phyloP scores from a whole-genome alignment of 768 basidiomycete genomes.

The Tulasnella sp. region DNA sequence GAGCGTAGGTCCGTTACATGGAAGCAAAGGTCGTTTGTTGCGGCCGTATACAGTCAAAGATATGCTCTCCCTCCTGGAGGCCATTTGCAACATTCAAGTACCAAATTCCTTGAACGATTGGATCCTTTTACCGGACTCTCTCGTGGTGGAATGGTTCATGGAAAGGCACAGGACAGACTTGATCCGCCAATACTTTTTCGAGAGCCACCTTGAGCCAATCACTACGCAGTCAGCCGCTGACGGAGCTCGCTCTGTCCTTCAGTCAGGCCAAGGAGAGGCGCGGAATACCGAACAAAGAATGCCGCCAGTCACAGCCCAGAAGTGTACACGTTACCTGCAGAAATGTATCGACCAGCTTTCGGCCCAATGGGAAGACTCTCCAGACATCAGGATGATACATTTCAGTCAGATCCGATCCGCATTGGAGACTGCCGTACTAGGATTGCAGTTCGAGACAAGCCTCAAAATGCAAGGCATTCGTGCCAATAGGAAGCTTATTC shows the following conservation, averaged over 20 bases:
- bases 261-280: neutral
- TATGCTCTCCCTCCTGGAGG: conserved; percentile 53
- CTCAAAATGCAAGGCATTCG: conserved; percentile 58
- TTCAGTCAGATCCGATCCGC: conserved; percentile 58
- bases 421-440: conserved; percentile 59
- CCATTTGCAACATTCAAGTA: conserved; percentile 50
- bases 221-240: neutral
- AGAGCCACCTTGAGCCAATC: conserved; percentile 45
- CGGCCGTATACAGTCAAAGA: conserved; percentile 50
- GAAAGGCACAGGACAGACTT: conserved; percentile 50
- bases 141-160: conserved; percentile 51
- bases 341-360: conserved; percentile 49
- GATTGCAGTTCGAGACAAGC: conserved; percentile 60
- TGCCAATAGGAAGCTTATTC: conserved; percentile 53
- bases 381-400: conserved; percentile 33
- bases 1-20: conserved; percentile 40
- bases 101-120: conserved; percentile 41
- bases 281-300: conserved; percentile 7
- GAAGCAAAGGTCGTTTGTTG: conserved; percentile 36
- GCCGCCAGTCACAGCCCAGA: conserved; percentile 31
- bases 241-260: neutral
- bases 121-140: conserved; percentile 61
- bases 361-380: conserved; percentile 41
- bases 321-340: conserved; percentile 53
- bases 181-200: conserved; percentile 63